Percentiles rank a stretch among this genome's conserved stretches.
Evolutionary conservation across 2,329 filamentous ascomycete genomes (phyloP).

Genomic region (Sclerotinia trifoliorum): DNA sequence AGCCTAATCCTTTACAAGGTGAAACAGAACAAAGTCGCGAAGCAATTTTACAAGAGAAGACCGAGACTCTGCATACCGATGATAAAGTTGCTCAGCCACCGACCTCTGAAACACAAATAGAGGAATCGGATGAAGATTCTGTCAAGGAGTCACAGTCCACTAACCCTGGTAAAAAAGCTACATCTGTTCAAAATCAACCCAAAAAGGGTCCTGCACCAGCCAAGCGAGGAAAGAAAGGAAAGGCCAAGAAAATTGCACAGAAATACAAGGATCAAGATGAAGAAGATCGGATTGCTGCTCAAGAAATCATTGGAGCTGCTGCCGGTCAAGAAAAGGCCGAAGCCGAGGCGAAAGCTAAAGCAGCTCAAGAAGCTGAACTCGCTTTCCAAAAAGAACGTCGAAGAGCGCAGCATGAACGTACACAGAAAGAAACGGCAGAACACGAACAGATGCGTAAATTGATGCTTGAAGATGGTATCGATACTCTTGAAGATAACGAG

Average conservation of each 20-base stretch:
- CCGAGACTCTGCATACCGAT: conserved; percentile 26
- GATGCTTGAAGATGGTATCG: conserved; percentile 59
- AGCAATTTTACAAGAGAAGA: conserved; percentile 34
- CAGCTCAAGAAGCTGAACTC: conserved; percentile 67
- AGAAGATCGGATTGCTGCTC: conserved; percentile 80
- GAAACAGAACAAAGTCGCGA: conserved; percentile 29
- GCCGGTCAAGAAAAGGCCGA: conserved; percentile 65
- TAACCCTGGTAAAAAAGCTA: conserved; percentile 31
- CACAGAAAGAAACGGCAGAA: conserved; percentile 72
- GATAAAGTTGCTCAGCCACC: conserved; percentile 23
- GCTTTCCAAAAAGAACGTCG: conserved; percentile 72
- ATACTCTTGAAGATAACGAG: conserved; percentile 59
- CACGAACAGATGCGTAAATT: conserved; percentile 68
- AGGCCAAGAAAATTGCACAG: conserved; percentile 80
- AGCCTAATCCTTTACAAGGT: conserved; percentile 31
- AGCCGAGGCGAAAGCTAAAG: conserved; percentile 66
- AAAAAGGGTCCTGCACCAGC: conserved; percentile 48
- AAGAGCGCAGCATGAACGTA: conserved; percentile 74
- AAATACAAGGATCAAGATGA: conserved; percentile 96
- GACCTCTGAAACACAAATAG: conserved; percentile 28
- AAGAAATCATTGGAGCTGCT: conserved; percentile 79
- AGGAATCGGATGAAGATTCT: conserved; percentile 30
- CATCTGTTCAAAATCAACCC: conserved; percentile 35
- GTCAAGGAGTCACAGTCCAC: conserved; percentile 23
- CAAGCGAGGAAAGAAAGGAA: conserved; percentile 75